phyloP scores from a whole-genome alignment of 192 early-diverging fungal genomes.

The Linnemannia elongata region DNA sequence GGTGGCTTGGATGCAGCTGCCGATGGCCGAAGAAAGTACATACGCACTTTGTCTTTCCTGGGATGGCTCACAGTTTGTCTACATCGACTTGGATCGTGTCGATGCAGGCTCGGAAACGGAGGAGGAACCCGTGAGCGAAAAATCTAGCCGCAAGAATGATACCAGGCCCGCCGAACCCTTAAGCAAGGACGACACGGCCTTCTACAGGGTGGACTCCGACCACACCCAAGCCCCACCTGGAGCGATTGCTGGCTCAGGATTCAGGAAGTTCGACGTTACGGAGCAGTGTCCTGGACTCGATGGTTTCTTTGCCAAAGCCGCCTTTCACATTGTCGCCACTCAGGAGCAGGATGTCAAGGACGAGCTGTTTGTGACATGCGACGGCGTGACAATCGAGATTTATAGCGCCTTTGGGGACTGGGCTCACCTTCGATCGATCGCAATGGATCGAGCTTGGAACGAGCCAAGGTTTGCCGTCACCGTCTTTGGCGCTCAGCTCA shows the following conservation, averaged over 20 bases:
- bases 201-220: background rate
- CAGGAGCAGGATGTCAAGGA: background rate
- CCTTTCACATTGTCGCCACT: background rate
- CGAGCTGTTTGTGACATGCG: slow-evolving; percentile 10
- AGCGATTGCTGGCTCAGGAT: background rate
- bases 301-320: background rate
- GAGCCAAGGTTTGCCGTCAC: background rate
- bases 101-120: background rate
- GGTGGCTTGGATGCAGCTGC: background rate
- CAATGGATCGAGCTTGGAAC: background rate
- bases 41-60: background rate
- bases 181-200: background rate
- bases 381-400: background rate
- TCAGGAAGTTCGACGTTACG: background rate
- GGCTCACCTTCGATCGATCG: background rate
- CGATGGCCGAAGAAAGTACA: background rate
- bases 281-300: background rate
- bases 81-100: background rate
- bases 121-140: background rate
- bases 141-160: background rate
- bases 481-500: background rate
- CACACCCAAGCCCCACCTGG: background rate
- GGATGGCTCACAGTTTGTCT: background rate
- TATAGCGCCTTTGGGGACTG: background rate
- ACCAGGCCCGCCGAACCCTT: background rate